Percentiles rank a stretch among this genome's conserved stretches.
phyloP scores from a whole-genome alignment of 2,329 filamentous ascomycete genomes.

The Truncatella angustata region DNA sequence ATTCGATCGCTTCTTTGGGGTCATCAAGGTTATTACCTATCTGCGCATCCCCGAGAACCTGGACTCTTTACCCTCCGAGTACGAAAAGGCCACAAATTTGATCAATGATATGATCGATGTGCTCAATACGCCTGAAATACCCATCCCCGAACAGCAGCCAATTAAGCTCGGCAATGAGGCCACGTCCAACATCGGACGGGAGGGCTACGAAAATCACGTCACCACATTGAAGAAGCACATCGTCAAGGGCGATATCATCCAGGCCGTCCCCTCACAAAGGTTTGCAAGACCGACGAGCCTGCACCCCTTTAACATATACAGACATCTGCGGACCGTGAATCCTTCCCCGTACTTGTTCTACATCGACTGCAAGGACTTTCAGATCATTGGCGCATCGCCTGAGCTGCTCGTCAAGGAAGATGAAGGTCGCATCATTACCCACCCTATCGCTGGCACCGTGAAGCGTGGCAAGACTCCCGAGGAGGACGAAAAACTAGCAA shows the following conservation, averaged over 20 bases:
- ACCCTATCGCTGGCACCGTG: constrained; percentile 95
- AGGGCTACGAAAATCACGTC: constrained; percentile 90
- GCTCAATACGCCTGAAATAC: constrained; percentile 71
- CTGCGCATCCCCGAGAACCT: constrained; percentile 64
- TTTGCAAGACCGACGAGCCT: constrained; percentile 85
- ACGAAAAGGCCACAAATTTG: constrained; percentile 62
- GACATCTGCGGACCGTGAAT: constrained; percentile 94
- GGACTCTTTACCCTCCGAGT: constrained; percentile 61
- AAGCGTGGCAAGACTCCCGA: constrained; percentile 77
- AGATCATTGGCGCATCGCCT: constrained; percentile 92
- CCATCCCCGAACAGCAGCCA: constrained; percentile 72
- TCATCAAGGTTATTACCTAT: constrained; percentile 92
- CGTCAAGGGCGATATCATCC: constrained; percentile 88
- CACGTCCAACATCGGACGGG: constrained; percentile 85
- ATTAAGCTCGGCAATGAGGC: constrained; percentile 75
- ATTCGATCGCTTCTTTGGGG: constrained; percentile 91
- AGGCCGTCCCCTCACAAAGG: constrained; percentile 92
- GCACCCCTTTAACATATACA: constrained; percentile 98
- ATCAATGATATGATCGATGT: constrained; percentile 69
- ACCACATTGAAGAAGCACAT: constrained; percentile 87
- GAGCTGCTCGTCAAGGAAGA: constrained; percentile 94
- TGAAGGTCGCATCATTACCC: constrained; percentile 83
- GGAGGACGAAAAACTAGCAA: constrained; percentile 78
- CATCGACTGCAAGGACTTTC: constrained; percentile 86
- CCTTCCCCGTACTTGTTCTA: constrained; percentile 98